Conservation (phyloP, 2,329 filamentous ascomycete genomes). For the Rutstroemia sp. region DNA sequence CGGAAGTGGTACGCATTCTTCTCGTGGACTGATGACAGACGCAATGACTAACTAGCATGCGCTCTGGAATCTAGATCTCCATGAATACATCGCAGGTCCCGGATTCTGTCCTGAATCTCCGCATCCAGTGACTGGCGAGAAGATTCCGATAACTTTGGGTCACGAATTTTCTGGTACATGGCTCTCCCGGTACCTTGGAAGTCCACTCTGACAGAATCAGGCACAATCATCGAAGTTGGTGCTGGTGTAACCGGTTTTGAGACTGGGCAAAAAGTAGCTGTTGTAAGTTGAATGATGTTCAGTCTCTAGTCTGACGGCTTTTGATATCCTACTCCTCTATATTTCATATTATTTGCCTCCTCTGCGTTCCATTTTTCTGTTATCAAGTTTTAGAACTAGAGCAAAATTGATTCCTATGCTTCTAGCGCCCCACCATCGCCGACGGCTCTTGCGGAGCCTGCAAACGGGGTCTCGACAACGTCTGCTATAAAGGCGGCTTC, state of each 20-base stretch:
- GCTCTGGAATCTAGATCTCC: constrained; percentile 32
- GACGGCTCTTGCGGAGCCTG: constrained; percentile 51
- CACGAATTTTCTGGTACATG: constrained; percentile 53
- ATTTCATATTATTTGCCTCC: too few relatives aligned
- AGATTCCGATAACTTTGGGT: constrained; percentile 52
- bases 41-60: neutral
- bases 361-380: too few relatives aligned
- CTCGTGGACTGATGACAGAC: neutral
- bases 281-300: constrained; percentile 23
- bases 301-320: too few relatives aligned
- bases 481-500: constrained; percentile 49
- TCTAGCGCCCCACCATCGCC: constrained; percentile 46
- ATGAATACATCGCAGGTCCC: constrained; percentile 43
- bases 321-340: too few relatives aligned
- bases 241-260: constrained; percentile 38
- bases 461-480: constrained; percentile 44
- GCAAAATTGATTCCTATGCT: too few relatives aligned
- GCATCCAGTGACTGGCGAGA: constrained; percentile 50
- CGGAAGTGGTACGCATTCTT: constrained; percentile 31
- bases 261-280: constrained; percentile 48
- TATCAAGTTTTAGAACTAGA: too few relatives aligned
- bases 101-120: constrained; percentile 42
- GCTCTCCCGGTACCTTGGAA: neutral
- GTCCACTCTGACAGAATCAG: neutral
- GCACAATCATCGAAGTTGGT: constrained; percentile 49